phyloP scores from a whole-genome alignment of 345 rosid species.

The Pelargonium nanum region DNA sequence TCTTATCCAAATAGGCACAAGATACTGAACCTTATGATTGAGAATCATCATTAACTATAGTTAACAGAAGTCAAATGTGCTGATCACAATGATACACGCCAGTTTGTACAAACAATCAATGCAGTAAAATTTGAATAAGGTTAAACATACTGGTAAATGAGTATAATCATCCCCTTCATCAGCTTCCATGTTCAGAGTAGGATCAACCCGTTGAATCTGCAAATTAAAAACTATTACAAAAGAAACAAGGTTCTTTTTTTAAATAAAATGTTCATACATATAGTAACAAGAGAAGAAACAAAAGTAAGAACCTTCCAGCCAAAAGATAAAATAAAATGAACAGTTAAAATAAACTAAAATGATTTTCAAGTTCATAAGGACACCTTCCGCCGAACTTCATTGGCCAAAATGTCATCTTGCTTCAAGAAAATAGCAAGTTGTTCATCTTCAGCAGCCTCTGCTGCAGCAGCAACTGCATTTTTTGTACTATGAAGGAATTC shows the following conservation, averaged over 20 bases:
- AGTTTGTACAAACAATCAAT: not conserved
- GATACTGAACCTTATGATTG: too few species aligned
- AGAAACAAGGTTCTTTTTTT: not conserved
- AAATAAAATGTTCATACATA: slow-evolving; percentile 5
- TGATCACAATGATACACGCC: not conserved
- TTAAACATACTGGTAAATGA: slow-evolving; percentile 64
- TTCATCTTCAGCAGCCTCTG: slow-evolving; percentile 98
- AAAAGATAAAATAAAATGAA: slow-evolving; percentile 4
- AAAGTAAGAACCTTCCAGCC: not conserved
- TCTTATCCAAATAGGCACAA: too few species aligned
- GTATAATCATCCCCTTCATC: slow-evolving; percentile 92
- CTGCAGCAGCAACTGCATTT: slow-evolving; percentile 67
- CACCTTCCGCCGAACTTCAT: slow-evolving; percentile 74
- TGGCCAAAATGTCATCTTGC: slow-evolving; percentile 80
- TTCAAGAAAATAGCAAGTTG: slow-evolving; percentile 83
- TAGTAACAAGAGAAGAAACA: slow-evolving; percentile 4
- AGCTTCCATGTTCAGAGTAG: slow-evolving; percentile 91
- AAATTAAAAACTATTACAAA: slow-evolving; percentile 9
- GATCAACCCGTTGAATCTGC: slow-evolving; percentile 89
- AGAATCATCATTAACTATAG: too few species aligned
- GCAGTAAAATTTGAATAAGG: not conserved
- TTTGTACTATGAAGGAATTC: slow-evolving; percentile 73
- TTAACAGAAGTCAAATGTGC: not conserved
- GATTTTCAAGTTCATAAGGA: slow-evolving; percentile 8
- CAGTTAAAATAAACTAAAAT: not conserved